Conservation (phyloP, 2,329 filamentous ascomycete genomes). For the Pyrenochaeta sp. region DNA sequence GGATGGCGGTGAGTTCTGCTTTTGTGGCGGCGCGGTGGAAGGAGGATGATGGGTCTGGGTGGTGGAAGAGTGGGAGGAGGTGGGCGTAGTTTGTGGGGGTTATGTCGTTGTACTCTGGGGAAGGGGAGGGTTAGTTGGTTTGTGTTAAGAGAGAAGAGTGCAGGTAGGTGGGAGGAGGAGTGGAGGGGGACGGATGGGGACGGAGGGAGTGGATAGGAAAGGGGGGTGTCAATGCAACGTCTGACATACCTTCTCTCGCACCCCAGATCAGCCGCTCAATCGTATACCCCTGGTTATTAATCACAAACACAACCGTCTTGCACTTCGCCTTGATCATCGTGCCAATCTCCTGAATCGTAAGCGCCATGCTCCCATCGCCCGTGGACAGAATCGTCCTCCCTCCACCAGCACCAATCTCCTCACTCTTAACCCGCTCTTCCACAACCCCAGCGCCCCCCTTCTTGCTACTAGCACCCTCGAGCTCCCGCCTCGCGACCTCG, state of each 20-base stretch:
- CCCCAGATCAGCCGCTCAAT: conserved; percentile 58
- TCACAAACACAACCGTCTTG: conserved; percentile 50
- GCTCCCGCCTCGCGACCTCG: conserved; percentile 59
- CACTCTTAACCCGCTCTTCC: too few species aligned
- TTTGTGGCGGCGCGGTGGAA: conserved; percentile 51
- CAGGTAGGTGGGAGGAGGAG: too few species aligned
- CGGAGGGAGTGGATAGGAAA: not conserved
- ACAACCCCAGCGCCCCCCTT: too few species aligned
- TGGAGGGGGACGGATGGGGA: too few species aligned
- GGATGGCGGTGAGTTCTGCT: conserved; percentile 46
- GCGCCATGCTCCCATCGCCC: conserved; percentile 70
- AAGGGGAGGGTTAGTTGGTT: conserved; percentile 1
- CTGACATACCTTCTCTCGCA: conserved; percentile 42
- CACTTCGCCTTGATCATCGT: conserved; percentile 62
- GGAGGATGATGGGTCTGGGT: conserved; percentile 32
- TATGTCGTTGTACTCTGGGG: conserved; percentile 49
- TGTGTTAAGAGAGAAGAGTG: not conserved
- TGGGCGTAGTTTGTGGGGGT: conserved; percentile 49
- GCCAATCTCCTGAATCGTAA: conserved; percentile 71
- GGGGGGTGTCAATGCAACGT: not conserved
- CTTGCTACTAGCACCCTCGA: conserved; percentile 20
- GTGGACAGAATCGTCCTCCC: conserved; percentile 64
- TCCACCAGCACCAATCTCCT: too few species aligned
- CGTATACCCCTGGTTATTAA: conserved; percentile 58
- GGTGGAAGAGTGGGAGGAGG: conserved; percentile 52